Evolutionary conservation across 179 eudicot species (phyloP).

Genomic region (Beta lomatogona): DNA sequence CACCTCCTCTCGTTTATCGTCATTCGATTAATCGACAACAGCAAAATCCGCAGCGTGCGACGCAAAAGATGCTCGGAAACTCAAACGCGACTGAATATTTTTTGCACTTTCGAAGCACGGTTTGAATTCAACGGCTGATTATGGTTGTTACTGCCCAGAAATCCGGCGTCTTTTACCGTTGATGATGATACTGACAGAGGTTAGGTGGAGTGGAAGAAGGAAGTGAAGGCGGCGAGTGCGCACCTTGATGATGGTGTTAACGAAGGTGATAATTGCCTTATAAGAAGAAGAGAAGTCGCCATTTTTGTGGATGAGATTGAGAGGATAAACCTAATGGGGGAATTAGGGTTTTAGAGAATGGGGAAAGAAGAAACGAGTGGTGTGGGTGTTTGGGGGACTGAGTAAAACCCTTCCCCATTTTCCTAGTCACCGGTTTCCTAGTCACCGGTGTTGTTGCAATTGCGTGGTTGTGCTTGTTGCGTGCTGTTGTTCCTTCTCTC

Average conservation of each 20-base stretch:
- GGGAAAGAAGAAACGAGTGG: background rate
- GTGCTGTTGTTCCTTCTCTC: no score
- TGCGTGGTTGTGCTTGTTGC: no score
- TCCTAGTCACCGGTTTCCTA: no score
- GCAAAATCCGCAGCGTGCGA: slow-evolving; percentile 58
- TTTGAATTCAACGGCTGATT: background rate
- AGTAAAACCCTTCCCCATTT: no score
- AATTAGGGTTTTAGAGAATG: slow-evolving; percentile 12
- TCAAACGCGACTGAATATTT: slow-evolving; percentile 15
- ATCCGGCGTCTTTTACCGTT: background rate
- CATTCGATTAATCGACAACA: slow-evolving; percentile 53
- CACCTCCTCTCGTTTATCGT: slow-evolving; percentile 47
- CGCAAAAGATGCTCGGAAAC: slow-evolving; percentile 43
- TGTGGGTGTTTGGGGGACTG: background rate
- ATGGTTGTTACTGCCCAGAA: background rate
- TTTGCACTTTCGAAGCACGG: background rate
- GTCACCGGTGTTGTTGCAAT: no score
- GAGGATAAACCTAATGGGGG: background rate
- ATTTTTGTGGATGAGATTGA: no score
- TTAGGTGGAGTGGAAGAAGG: slow-evolving; percentile 14
- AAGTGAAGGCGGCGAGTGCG: slow-evolving; percentile 22
- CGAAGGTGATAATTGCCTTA: slow-evolving; percentile 28
- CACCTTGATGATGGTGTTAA: slow-evolving; percentile 14
- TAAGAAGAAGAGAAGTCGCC: slow-evolving; percentile 33
- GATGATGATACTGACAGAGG: background rate